Base-by-base conservation (phyloP, 345 rosid species). In the Populus tremula region DNA sequence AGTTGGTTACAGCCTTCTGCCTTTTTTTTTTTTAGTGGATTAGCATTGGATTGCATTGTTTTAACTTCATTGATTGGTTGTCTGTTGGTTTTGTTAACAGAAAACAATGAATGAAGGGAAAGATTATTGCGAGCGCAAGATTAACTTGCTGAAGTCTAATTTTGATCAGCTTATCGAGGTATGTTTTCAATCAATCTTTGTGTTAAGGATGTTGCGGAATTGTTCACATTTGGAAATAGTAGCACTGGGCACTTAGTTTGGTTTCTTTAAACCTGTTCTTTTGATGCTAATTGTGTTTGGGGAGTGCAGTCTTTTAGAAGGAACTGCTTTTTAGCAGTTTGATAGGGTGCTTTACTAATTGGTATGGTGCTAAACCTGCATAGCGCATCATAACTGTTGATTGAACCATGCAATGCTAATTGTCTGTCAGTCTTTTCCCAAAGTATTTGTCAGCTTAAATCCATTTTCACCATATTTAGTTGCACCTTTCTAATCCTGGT, bases 111-210 rank as follows among this genome's bases (percentile, higher is more conserved):
- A 70, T 2, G 91, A 91, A 76, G 99, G 98, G 6, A 94, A 92
- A 85, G 96, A 90, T 77, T 96, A 92, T 71, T 96, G 99, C 69
- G 94, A 91, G 80, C 92, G 99, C 62, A 96, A 96, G 91, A 92
- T 94, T 87, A 89, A 84, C 77, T 84, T 96, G 90, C 84, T 96
- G 35, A 94, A 92, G 82, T 96, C 98, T 17, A 96, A 94, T 79
- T 96, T 90, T 80, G 98, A 94, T 53, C 99, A 94, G 77, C 99
- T 96, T 39, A 79, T 90, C 56, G 99, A 94, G 98, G 99, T 94
- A 85, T 20, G 79, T 61, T 75, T 76, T 27, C 2, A 14, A 17
- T 17, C 21, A 18, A 33, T 17, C 43, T 69, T 73, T 43, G 36
- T 49, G 8, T 13, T 63, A 11, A 45, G 25, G 63, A 8, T 43